These are phyloP conservation scores for Rosa hybrid DNA, from an alignment of 331 rosid genomes.

Conservation along the genomic window DNA sequence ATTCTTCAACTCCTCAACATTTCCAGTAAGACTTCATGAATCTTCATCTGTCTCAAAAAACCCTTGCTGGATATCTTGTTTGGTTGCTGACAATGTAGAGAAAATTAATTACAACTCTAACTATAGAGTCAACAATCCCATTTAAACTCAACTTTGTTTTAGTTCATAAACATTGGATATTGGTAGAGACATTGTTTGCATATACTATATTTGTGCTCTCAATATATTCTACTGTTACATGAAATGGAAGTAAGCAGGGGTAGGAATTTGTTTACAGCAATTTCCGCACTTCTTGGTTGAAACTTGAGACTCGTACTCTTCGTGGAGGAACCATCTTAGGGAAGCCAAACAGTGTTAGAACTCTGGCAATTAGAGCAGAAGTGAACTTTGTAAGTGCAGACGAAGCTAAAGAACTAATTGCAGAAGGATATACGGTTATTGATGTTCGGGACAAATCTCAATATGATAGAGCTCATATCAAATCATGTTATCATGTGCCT, in stretches of 20 bases:
- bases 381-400: constrained; percentile 71
- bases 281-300: constrained; percentile 56
- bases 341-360: constrained; percentile 41
- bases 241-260: constrained; percentile 33
- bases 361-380: constrained; percentile 63
- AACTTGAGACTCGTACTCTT: constrained; percentile 51
- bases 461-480: constrained; percentile 78
- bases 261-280: constrained; percentile 65
- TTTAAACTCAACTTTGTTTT: background rate
- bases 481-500: constrained; percentile 82
- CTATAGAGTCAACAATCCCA: background rate
- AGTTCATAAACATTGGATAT: background rate
- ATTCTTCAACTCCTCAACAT: background rate
- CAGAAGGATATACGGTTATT: constrained; percentile 69
- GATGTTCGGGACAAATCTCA: constrained; percentile 85
- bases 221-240: background rate
- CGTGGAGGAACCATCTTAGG: constrained; percentile 51
- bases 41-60: background rate
- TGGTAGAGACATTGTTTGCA: background rate
- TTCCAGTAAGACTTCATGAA: background rate
- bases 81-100: background rate
- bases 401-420: constrained; percentile 68
- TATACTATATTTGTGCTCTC: background rate
- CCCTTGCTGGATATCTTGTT: background rate
- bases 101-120: background rate